phyloP scores from a whole-genome alignment of 768 basidiomycete genomes.

The Mycena rosella region DNA sequence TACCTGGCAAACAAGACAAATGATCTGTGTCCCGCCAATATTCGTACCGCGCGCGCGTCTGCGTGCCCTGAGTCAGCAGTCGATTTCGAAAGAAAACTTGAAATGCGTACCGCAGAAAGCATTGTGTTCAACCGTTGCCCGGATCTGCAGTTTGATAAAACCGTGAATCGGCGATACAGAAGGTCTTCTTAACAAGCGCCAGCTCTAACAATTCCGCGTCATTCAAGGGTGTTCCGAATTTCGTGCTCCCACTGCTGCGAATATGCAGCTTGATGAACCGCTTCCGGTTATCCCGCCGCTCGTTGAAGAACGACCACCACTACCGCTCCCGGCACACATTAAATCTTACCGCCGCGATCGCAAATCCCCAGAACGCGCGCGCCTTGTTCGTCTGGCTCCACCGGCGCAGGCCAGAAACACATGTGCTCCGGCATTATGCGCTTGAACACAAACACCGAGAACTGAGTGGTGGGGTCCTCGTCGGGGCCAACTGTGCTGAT shows the following conservation, averaged over 20 bases:
- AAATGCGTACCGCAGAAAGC: constrained; percentile 27
- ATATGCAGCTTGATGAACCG: constrained; percentile 42
- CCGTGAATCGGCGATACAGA: constrained; percentile 41
- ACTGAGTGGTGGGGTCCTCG: constrained; percentile 2
- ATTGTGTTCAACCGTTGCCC: constrained; percentile 36
- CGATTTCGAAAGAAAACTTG: not conserved
- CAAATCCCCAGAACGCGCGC: constrained; percentile 47
- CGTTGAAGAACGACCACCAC: constrained; percentile 47
- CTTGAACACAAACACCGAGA: constrained; percentile 41
- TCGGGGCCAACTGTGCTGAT: constrained; percentile 6
- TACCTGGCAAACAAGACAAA: constrained; percentile 48
- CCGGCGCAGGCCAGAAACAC: constrained; percentile 41
- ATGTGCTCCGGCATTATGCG: constrained; percentile 38
- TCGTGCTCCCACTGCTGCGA: constrained; percentile 33
- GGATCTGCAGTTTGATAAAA: constrained; percentile 40
- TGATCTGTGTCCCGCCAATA: constrained; percentile 44
- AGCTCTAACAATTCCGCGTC: constrained; percentile 38
- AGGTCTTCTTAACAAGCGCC: constrained; percentile 22
- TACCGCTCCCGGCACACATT: constrained; percentile 40
- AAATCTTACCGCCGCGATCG: constrained; percentile 39
- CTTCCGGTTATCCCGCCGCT: constrained; percentile 42
- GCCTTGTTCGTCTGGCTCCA: constrained; percentile 40
- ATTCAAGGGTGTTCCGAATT: constrained; percentile 37
- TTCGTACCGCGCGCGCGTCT: constrained; percentile 41
- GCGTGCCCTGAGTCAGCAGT: not conserved